Percentiles rank a stretch among this genome's conserved stretches.
Conservation (phyloP, 139 green algal genomes). For the Coccomyxa sp. region DNA sequence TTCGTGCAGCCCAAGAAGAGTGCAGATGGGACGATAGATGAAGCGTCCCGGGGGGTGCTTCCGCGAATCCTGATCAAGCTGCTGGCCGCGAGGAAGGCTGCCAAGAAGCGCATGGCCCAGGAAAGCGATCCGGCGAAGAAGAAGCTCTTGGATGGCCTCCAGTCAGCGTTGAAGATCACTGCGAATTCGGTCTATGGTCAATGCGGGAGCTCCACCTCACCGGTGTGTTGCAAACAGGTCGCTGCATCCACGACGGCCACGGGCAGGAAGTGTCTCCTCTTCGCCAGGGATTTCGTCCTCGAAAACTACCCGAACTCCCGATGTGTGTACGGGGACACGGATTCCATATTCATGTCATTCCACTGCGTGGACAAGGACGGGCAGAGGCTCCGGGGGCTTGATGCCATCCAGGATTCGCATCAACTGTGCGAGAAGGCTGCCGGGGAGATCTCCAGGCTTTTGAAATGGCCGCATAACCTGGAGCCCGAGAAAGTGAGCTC, state of each 20-base stretch:
- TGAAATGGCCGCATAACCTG: background rate
- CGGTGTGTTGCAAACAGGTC: background rate
- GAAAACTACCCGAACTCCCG: background rate
- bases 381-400: background rate
- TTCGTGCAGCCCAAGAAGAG: background rate
- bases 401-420: background rate
- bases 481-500: background rate
- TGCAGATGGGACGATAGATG: background rate
- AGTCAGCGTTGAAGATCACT: background rate
- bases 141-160: background rate
- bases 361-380: background rate
- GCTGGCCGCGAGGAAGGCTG: background rate
- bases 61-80: background rate
- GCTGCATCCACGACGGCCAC: background rate
- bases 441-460: background rate
- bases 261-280: background rate
- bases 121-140: background rate
- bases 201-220: background rate
- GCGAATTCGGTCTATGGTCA: background rate
- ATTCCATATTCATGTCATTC: conserved; percentile 2
- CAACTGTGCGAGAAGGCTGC: background rate
- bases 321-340: background rate
- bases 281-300: background rate
- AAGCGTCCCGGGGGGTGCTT: background rate
- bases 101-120: background rate